A percentile compares a stretch with the other conserved stretches of the same genome.
Evolutionary conservation across 352 stramenopile genomes (phyloP).

Genomic region (Phytophthora pini): DNA sequence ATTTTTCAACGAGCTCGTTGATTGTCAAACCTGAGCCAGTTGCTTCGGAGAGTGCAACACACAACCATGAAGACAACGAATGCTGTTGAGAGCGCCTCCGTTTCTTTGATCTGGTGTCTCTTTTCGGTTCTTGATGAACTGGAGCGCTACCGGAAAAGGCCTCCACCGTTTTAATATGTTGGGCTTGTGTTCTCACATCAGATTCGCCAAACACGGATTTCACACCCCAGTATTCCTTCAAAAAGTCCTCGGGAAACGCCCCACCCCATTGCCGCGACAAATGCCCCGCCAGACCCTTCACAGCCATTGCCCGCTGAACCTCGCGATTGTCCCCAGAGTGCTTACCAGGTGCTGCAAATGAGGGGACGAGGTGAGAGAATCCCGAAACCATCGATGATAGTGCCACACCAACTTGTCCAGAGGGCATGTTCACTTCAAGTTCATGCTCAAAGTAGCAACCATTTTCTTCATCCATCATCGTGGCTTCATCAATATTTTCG

Average conservation of each 20-base stretch:
- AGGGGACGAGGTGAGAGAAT: conserved; percentile 47
- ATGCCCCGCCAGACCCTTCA: conserved; percentile 80
- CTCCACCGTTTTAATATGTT: conserved; percentile 40
- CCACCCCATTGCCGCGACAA: conserved; percentile 57
- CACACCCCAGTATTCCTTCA: conserved; percentile 77
- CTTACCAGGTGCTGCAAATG: conserved; percentile 41
- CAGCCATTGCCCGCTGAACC: conserved; percentile 42
- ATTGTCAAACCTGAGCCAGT: conserved; percentile 30
- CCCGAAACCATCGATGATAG: conserved; percentile 63
- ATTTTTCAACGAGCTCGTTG: conserved; percentile 30
- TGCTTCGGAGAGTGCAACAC: conserved; percentile 22
- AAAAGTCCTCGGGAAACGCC: conserved; percentile 66
- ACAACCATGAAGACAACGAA: conserved; percentile 31
- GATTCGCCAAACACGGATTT: conserved; percentile 54
- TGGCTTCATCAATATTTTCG: conserved; percentile 72
- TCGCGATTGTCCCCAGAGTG: conserved; percentile 16
- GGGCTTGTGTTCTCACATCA: conserved; percentile 28
- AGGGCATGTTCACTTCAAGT: conserved; percentile 55
- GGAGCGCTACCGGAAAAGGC: conserved; percentile 47
- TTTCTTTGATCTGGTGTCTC: conserved; percentile 7
- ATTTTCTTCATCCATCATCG: conserved; percentile 40
- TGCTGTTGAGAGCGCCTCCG: conserved; percentile 10
- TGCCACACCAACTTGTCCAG: conserved; percentile 57
- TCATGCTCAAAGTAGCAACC: conserved; percentile 67
- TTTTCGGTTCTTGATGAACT: conserved; percentile 2